These are phyloP conservation scores for Pichia sp. DNA, from an alignment of 1,139 yeast species.

Conservation along the genomic window DNA sequence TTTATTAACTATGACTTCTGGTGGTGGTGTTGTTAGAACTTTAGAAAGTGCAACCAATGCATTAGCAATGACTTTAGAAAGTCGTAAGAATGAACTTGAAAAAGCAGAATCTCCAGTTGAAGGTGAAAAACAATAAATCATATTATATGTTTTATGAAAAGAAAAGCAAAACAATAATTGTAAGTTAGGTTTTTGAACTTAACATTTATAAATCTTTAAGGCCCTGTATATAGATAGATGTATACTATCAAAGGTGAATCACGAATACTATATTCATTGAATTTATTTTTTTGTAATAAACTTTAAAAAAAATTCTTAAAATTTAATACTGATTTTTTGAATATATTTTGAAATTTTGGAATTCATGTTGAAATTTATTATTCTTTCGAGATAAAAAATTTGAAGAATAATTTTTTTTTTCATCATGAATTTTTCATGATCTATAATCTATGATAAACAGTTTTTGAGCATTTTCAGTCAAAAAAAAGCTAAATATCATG, in stretches of 20 bases:
- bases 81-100: constrained; percentile 26
- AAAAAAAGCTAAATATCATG: too few relatives aligned
- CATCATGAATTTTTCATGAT: neutral
- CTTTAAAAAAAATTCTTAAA: too few relatives aligned
- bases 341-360: too few relatives aligned
- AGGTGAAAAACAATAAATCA: neutral
- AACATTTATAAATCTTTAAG: neutral
- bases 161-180: neutral
- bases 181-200: neutral
- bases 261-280: too few relatives aligned
- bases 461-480: too few relatives aligned
- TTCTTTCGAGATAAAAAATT: too few relatives aligned
- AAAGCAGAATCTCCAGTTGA: constrained; percentile 12
- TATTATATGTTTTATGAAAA: too few relatives aligned
- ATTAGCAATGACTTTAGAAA: constrained; percentile 61
- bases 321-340: too few relatives aligned
- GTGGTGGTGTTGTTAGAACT: constrained; percentile 83
- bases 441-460: too few relatives aligned
- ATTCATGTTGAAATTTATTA: neutral
- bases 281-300: too few relatives aligned
- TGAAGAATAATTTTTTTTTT: too few relatives aligned
- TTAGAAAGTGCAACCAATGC: constrained; percentile 61
- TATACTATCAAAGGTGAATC: neutral
- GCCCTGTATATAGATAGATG: neutral
- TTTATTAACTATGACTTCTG: constrained; percentile 75